Percentiles rank a stretch among this genome's conserved stretches.
phyloP scores from a whole-genome alignment of 2,329 filamentous ascomycete species.

The Cercospora berteroae region DNA sequence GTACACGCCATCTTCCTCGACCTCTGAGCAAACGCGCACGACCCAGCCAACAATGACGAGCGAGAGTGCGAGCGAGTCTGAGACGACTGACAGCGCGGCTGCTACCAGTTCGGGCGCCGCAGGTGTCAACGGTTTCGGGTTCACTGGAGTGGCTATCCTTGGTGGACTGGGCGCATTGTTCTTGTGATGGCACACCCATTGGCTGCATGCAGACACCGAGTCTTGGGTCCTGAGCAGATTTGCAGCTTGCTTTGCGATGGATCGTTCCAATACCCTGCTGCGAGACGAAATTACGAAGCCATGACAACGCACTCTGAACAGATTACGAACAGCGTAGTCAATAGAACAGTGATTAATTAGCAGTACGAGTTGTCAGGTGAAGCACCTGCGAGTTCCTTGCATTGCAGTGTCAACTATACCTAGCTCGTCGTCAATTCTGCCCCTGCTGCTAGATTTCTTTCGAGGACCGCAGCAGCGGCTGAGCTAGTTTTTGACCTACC shows the following conservation, averaged over 20 bases:
- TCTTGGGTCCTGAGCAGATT: neutral
- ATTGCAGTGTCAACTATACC: conserved; percentile 15
- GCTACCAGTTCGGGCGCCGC: conserved; percentile 10
- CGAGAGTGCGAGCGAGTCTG: neutral
- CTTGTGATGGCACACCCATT: conserved; percentile 9
- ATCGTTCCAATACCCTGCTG: conserved; percentile 20
- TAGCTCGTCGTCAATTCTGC: conserved; percentile 17
- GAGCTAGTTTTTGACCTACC: neutral
- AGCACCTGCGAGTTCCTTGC: neutral
- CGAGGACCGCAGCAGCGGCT: neutral
- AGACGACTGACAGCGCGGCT: neutral
- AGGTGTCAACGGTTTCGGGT: too few species aligned
- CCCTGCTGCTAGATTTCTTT: conserved; percentile 17
- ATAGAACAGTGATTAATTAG: neutral
- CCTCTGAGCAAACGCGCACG: conserved; percentile 4
- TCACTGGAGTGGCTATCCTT: conserved; percentile 15
- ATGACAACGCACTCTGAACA: conserved; percentile 1
- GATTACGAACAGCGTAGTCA: neutral
- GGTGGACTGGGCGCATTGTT: conserved; percentile 21
- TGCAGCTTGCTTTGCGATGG: neutral
- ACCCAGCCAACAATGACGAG: neutral
- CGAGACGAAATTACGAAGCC: conserved; percentile 13
- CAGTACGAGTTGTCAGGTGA: neutral
- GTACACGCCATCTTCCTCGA: neutral
- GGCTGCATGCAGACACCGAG: neutral